Conservation (phyloP, 148 eudicot genomes). For the Cornus controversa region DNA sequence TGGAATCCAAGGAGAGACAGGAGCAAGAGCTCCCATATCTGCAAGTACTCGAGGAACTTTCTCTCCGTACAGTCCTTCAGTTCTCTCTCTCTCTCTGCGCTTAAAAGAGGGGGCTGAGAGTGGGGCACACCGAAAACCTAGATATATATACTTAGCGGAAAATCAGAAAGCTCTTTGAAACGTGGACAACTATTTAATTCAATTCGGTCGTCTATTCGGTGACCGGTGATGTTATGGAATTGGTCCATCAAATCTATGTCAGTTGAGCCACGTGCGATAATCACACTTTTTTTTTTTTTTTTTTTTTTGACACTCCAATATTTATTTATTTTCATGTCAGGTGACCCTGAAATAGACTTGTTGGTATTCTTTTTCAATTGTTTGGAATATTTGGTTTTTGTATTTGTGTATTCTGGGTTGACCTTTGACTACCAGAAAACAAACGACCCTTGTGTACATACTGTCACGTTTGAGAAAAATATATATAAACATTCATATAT, state of each 20-base stretch:
- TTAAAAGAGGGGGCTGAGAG: neutral
- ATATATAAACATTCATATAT: too few species aligned
- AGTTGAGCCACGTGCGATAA: neutral
- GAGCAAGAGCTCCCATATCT: conserved; percentile 47
- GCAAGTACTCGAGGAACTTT: neutral
- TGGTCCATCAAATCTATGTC: neutral
- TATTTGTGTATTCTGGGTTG: too few species aligned
- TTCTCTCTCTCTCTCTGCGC: neutral
- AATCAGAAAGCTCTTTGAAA: neutral
- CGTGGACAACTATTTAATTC: neutral
- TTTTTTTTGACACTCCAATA: too few species aligned
- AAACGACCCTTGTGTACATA: too few species aligned
- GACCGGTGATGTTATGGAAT: neutral
- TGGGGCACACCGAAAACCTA: neutral
- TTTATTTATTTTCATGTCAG: too few species aligned
- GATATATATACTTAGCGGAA: conserved; percentile 1
- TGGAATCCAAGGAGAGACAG: conserved; percentile 38
- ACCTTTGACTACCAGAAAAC: too few species aligned
- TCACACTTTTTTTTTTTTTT: too few species aligned
- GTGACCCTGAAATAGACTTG: too few species aligned
- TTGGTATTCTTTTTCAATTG: too few species aligned
- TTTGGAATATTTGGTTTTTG: too few species aligned
- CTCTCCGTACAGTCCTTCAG: neutral
- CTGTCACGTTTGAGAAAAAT: too few species aligned
- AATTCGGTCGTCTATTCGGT: neutral